Base-by-base conservation (phyloP, 2,329 filamentous ascomycete species). In the Annulohypoxylon truncatum region DNA sequence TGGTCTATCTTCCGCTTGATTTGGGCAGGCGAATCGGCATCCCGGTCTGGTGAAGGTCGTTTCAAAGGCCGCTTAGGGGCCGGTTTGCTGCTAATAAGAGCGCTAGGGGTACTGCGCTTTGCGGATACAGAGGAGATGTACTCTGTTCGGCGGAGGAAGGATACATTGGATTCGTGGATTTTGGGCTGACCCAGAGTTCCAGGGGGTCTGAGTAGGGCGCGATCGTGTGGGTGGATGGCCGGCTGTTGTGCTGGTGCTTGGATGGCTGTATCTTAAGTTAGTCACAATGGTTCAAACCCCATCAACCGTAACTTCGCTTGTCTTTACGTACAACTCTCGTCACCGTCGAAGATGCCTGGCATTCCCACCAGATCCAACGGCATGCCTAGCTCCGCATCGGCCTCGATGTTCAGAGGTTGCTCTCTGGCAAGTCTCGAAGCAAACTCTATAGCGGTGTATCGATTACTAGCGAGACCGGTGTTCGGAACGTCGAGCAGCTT, bases 401-500 rank as follows among this genome's bases (percentile, higher is more conserved):
- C 94, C 80, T 99, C 96, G 67, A 99, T 96, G 77, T 97, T 98
- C 51, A 97, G 84, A 55, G 95, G 92, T 82, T 98, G 96, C 76
- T 97, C 94, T 75, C 95, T 87, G 15, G 92, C 93, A 72, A 99
- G 84, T 69, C 93, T 90, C 47, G 94, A 96, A 28, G 94, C 94
- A 82, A 97, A 99, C 20, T 90, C 90, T 0, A 96, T 93, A 2
- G 90, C 93, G 29, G 96, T 96, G 80, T 97, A 98, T 77, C 96
- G 92, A 64, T 91, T 91, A 72, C 90, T 92, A 40, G 92, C 87
- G 13, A 98, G 87, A 42, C 96, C 96, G 61, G 93, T 96, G 75
- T 97, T 97, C 9, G 96, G 95, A 66, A 99, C 97, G 71, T 98
- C 93, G 73, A 99, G 91, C 68, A 99, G 90, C 84, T 99, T 99